Evolutionary conservation across 371 early-diverging fungal genomes (phyloP).

Genomic region (Apophysomyces variabilis): DNA sequence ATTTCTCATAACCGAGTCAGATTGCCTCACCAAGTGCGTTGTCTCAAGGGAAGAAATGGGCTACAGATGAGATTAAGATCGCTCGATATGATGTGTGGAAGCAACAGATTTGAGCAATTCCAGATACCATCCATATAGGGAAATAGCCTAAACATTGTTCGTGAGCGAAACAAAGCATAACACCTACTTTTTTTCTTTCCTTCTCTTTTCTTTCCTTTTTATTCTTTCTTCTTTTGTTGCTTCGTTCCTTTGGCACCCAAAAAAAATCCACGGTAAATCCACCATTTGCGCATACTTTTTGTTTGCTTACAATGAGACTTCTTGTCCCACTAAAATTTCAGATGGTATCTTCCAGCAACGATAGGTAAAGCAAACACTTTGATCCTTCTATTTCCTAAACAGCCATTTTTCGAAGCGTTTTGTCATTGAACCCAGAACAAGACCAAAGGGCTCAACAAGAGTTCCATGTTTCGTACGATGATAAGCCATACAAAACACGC

Average conservation of each 20-base stretch:
- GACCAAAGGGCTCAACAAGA: background rate
- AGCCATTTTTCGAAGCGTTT: background rate
- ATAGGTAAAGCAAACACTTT: too few species aligned
- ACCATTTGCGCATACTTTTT: too few species aligned
- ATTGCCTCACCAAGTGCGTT: too few species aligned
- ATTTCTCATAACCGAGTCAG: too few species aligned
- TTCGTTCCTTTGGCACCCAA: background rate
- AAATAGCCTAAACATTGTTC: slow-evolving; percentile 3
- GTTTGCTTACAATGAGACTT: too few species aligned
- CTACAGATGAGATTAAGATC: background rate
- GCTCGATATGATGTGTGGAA: too few species aligned
- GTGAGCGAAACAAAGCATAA: background rate
- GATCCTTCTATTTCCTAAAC: background rate
- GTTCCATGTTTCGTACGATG: background rate
- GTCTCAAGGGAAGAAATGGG: background rate
- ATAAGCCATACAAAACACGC: background rate
- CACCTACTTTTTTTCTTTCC: background rate
- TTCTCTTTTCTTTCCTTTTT: background rate
- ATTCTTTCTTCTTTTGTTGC: background rate
- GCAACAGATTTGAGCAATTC: too few species aligned
- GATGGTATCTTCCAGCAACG: too few species aligned
- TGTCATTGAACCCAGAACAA: background rate
- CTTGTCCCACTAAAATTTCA: too few species aligned
- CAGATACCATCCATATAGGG: background rate
- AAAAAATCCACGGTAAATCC: too few species aligned